Evolutionary conservation across 345 rosid species (phyloP).

Genomic region (Kandelia obovata): DNA sequence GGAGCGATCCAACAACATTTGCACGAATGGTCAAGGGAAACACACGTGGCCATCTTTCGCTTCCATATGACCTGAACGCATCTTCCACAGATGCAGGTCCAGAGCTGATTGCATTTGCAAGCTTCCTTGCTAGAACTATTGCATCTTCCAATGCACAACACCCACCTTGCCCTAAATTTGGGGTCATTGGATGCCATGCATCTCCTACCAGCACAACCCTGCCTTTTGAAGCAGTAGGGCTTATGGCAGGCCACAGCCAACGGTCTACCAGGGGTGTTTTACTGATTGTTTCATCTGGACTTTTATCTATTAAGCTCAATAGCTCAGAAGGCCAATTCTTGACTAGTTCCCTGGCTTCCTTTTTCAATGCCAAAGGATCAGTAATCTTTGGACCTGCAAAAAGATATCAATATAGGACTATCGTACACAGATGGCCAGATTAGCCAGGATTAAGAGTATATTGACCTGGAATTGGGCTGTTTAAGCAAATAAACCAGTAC

Average conservation of each 20-base stretch:
- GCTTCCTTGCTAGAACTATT: slow-evolving; percentile 61
- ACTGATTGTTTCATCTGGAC: slow-evolving; percentile 70
- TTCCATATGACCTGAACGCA: slow-evolving; percentile 63
- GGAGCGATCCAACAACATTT: slow-evolving; percentile 67
- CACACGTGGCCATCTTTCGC: slow-evolving; percentile 68
- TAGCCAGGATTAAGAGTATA: slow-evolving; percentile 1
- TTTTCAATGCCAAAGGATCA: slow-evolving; percentile 59
- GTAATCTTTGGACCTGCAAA: slow-evolving; percentile 67
- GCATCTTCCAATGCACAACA: slow-evolving; percentile 90
- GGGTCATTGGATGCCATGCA: slow-evolving; percentile 99
- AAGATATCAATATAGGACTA: not conserved
- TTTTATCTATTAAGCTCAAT: slow-evolving; percentile 48
- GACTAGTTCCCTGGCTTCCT: slow-evolving; percentile 59
- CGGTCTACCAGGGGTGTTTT: slow-evolving; percentile 78
- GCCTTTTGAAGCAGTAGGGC: slow-evolving; percentile 66
- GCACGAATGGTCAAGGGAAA: slow-evolving; percentile 74
- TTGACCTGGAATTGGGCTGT: slow-evolving; percentile 73
- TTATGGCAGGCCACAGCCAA: slow-evolving; percentile 74
- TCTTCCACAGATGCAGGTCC: slow-evolving; percentile 43
- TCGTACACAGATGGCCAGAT: not conserved
- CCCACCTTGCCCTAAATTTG: slow-evolving; percentile 90
- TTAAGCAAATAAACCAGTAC: slow-evolving; percentile 93
- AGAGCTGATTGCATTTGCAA: slow-evolving; percentile 47
- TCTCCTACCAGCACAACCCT: slow-evolving; percentile 70
- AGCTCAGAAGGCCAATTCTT: slow-evolving; percentile 65